Conservation (phyloP, 2,329 filamentous ascomycete genomes). For the Canariomyces notabilis region DNA sequence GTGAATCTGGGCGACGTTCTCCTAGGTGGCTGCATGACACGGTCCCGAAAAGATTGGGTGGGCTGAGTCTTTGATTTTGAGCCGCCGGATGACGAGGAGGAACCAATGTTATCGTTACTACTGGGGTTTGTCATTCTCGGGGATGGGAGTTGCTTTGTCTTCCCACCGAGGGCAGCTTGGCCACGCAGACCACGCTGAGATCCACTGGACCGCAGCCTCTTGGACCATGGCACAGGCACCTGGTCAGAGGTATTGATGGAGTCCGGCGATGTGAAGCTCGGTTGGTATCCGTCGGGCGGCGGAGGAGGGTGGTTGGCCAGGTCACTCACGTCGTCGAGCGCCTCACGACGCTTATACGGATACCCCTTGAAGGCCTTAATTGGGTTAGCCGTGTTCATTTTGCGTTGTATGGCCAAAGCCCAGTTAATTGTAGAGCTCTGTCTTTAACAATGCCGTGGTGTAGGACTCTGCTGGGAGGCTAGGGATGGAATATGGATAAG, state of each 20-base stretch:
- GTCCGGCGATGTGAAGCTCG: no score
- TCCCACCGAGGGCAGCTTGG: not conserved
- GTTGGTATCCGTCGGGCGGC: no score
- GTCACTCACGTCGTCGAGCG: no score
- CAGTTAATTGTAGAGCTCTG: no score
- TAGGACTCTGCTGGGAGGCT: no score
- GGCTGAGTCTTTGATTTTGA: not conserved
- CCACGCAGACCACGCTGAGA: constrained; percentile 5
- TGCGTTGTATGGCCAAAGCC: no score
- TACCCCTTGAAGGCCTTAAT: no score
- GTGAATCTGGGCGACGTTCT: not conserved
- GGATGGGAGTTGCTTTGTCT: constrained; percentile 6
- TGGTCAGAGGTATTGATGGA: not conserved
- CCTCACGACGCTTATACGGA: no score
- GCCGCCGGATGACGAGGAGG: constrained; percentile 1
- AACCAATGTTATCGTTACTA: constrained; percentile 11
- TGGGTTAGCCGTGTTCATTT: no score
- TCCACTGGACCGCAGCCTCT: constrained; percentile 7
- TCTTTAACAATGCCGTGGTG: no score
- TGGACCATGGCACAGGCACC: constrained; percentile 9
- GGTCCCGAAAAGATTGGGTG: constrained; percentile 10
- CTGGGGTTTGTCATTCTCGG: constrained; percentile 10
- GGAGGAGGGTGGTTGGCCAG: no score
- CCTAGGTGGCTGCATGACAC: constrained; percentile 5
- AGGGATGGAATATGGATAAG: no score